phyloP scores from a whole-genome alignment of 2,329 filamentous ascomycete species.

The Apiospora kogelbergensis region DNA sequence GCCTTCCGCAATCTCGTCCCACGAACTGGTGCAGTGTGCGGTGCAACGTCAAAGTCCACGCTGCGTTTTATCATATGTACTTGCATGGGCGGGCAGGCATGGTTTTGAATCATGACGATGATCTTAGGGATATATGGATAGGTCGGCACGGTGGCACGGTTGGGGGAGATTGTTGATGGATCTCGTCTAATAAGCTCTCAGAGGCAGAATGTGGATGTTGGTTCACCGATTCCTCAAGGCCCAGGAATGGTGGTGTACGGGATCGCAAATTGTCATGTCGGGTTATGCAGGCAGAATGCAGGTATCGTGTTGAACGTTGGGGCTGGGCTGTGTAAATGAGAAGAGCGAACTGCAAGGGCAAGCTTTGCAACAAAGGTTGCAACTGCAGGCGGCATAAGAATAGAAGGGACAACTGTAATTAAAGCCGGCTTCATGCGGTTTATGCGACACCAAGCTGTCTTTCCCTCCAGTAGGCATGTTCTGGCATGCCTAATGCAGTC shows the following conservation, averaged over 20 bases:
- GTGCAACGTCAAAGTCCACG: not conserved
- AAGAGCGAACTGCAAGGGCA: not conserved
- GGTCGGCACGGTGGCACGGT: not conserved
- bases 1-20: conserved; percentile 1
- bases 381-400: not conserved
- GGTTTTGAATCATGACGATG: not conserved
- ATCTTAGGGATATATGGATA: not conserved
- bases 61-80: not conserved
- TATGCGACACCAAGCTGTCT: not conserved
- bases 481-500: not conserved
- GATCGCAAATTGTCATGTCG: not conserved
- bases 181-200: not conserved
- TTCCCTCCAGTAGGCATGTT: not conserved
- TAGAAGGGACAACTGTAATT: not conserved
- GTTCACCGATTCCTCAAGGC: not conserved
- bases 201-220: not conserved
- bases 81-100: not conserved
- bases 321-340: not conserved
- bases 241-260: not conserved
- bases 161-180: conserved; percentile 7
- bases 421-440: conserved; percentile 1
- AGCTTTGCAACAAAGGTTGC: not conserved
- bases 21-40: not conserved
- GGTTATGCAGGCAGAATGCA: not conserved
- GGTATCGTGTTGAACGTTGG: not conserved